Percentiles rank a stretch among this genome's conserved stretches.
phyloP scores from a whole-genome alignment of 139 green algal genomes.

The Chlorella sp. region DNA sequence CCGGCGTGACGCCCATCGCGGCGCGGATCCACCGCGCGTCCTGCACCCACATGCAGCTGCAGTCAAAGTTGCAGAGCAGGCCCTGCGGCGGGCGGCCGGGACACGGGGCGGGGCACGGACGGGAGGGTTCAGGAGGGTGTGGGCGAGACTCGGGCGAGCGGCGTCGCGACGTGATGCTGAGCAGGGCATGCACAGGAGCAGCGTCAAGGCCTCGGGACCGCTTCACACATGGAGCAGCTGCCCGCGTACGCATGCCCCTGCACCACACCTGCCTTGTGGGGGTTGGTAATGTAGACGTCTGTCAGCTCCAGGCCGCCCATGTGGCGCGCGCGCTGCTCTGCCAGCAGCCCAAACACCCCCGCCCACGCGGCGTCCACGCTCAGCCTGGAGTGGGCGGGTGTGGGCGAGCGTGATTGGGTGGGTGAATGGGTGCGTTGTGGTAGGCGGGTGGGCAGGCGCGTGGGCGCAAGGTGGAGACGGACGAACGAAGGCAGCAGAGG shows the following conservation, averaged over 20 bases:
- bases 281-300: slow-evolving; percentile 68
- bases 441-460: neutral
- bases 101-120: neutral
- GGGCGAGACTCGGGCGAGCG: slow-evolving; percentile 2
- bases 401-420: neutral
- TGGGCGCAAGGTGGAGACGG: neutral
- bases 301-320: slow-evolving; percentile 64
- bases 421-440: neutral
- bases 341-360: slow-evolving; percentile 59
- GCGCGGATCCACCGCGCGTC: slow-evolving; percentile 55
- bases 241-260: neutral
- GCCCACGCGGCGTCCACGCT: slow-evolving; percentile 89
- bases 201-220: no score
- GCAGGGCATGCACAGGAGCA: neutral
- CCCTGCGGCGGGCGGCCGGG: neutral
- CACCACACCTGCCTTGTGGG: slow-evolving; percentile 57
- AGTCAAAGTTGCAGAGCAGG: slow-evolving; percentile 89
- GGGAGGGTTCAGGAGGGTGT: neutral
- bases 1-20: slow-evolving; percentile 79
- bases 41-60: slow-evolving; percentile 70
- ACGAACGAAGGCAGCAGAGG: no score
- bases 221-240: slow-evolving; percentile 23
- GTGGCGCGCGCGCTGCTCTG: slow-evolving; percentile 56
- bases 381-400: slow-evolving; percentile 39
- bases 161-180: neutral